Conservation (phyloP, 2,329 filamentous ascomycete species). For the Botryotinia calthae region DNA sequence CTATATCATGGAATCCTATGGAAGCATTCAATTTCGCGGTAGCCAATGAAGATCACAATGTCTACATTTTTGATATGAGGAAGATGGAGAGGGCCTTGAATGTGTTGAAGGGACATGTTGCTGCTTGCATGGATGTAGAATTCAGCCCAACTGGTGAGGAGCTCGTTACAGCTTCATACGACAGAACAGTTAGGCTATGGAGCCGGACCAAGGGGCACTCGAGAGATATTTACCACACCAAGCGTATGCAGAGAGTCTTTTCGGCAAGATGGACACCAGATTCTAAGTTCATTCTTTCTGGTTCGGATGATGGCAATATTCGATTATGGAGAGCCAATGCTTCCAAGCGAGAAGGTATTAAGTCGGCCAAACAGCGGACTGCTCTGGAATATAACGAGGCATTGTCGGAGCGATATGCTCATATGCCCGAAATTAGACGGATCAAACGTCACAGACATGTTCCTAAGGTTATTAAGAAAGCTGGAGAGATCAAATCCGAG, state of each 20-base stretch:
- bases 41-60: constrained; percentile 76
- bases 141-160: constrained; percentile 94
- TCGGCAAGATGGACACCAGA: constrained; percentile 83
- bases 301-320: constrained; percentile 90
- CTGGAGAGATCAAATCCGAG: constrained; percentile 87
- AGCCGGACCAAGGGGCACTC: constrained; percentile 76
- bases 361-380: constrained; percentile 79
- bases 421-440: constrained; percentile 93
- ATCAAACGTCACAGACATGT: constrained; percentile 90
- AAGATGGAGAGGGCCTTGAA: constrained; percentile 86
- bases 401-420: constrained; percentile 76
- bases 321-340: constrained; percentile 88
- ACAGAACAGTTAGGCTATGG: constrained; percentile 86
- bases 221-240: constrained; percentile 93
- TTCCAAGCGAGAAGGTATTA: constrained; percentile 78
- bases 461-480: constrained; percentile 93
- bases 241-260: constrained; percentile 95
- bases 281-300: constrained; percentile 82
- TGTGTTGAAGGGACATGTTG: constrained; percentile 83
- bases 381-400: constrained; percentile 90
- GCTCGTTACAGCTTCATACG: constrained; percentile 84
- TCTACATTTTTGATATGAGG: constrained; percentile 80
- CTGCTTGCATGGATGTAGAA: constrained; percentile 93
- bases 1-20: constrained; percentile 92
- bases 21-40: constrained; percentile 94